phyloP scores from a whole-genome alignment of 2,329 filamentous ascomycete species.

The Dactylellina parvicollis region DNA sequence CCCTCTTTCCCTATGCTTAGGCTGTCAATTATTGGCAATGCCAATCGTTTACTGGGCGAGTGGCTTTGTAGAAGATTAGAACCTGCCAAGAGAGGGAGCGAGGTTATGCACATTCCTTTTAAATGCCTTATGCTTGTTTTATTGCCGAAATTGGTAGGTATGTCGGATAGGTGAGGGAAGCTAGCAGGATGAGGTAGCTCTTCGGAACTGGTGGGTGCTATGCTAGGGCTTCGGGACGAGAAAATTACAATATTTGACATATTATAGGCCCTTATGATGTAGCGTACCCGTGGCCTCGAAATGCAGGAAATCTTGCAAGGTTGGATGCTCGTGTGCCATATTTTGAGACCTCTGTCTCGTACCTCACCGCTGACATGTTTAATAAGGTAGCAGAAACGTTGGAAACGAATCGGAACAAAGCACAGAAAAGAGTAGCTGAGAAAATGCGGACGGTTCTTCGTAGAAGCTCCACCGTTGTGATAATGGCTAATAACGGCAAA shows the following conservation, averaged over 20 bases:
- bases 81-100: conserved; percentile 47
- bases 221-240: conserved; percentile 21
- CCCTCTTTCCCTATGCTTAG: conserved; percentile 44
- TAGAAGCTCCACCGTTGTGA: too few species aligned
- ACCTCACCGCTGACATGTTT: not conserved
- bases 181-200: conserved; percentile 29
- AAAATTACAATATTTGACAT: not conserved
- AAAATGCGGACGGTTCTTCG: too few species aligned
- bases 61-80: conserved; percentile 26
- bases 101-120: conserved; percentile 50
- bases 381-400: too few species aligned
- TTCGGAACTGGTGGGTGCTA: conserved; percentile 3
- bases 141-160: conserved; percentile 41
- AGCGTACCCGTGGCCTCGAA: too few species aligned
- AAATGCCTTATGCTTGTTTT: conserved; percentile 19
- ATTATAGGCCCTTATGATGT: not conserved
- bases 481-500: too few species aligned
- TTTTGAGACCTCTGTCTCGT: not conserved
- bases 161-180: conserved; percentile 29
- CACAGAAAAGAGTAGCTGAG: too few species aligned
- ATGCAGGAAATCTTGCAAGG: too few species aligned
- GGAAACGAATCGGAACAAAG: not conserved
- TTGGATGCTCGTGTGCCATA: not conserved
- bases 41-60: conserved; percentile 48
- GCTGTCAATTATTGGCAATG: conserved; percentile 53